phyloP scores from a whole-genome alignment of 139 green algal genomes.

The Coelastrella sp. region DNA sequence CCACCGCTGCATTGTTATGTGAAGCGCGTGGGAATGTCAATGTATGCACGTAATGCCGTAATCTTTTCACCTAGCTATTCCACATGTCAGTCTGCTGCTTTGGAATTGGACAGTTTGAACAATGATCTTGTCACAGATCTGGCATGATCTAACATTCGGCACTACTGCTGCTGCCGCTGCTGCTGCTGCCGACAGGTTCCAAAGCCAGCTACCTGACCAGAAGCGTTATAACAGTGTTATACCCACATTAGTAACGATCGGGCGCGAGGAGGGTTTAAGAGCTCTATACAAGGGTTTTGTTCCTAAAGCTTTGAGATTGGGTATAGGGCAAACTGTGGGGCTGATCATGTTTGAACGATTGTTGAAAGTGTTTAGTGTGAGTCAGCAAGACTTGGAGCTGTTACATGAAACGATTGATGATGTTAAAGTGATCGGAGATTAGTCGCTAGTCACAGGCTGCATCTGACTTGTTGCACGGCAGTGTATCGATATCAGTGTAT shows the following conservation, averaged over 20 bases:
- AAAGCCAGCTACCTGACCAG: conserved; percentile 54
- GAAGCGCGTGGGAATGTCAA: no score
- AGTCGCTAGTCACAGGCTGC: background rate
- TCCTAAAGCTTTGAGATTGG: conserved; percentile 67
- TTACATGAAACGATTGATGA: conserved; percentile 14
- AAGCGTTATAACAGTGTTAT: conserved; percentile 48
- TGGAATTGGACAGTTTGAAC: no score
- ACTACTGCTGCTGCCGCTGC: background rate
- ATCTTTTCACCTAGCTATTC: no score
- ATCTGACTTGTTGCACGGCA: no score
- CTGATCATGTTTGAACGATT: conserved; percentile 62
- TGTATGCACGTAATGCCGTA: no score
- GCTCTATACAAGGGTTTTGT: conserved; percentile 70
- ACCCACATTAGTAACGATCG: conserved; percentile 43
- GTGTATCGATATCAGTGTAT: no score
- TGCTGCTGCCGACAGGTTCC: conserved; percentile 45
- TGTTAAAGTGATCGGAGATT: conserved; percentile 1
- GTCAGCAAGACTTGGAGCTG: background rate
- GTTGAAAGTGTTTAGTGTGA: conserved; percentile 35
- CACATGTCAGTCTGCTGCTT: no score
- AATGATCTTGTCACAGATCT: no score
- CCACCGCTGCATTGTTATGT: no score
- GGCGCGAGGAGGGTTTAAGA: conserved; percentile 54
- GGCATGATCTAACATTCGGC: background rate
- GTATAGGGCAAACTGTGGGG: conserved; percentile 68